phyloP scores from a whole-genome alignment of 768 basidiomycete genomes.

The Tylopilus balloui region DNA sequence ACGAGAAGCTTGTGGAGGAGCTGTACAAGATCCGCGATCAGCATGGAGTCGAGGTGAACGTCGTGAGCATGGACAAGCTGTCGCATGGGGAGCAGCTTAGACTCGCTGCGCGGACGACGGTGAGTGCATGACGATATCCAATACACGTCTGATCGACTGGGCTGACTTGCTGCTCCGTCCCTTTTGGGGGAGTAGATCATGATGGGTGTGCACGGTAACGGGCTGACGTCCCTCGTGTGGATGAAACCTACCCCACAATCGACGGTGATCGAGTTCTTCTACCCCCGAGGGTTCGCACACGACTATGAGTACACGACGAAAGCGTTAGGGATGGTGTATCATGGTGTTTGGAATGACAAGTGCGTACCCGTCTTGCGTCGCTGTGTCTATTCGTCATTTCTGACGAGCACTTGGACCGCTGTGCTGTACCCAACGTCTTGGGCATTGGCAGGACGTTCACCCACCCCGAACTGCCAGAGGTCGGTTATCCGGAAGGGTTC shows the following conservation, averaged over 20 bases:
- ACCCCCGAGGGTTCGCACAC: slow-evolving; percentile 74
- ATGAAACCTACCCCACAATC: slow-evolving; percentile 81
- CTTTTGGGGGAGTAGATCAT: slow-evolving; percentile 58
- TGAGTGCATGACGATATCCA: slow-evolving; percentile 35
- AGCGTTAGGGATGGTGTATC: slow-evolving; percentile 80
- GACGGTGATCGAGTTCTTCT: slow-evolving; percentile 93
- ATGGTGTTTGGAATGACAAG: slow-evolving; percentile 79
- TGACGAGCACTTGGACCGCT: not conserved
- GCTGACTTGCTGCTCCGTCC: not conserved
- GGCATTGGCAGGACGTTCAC: slow-evolving; percentile 60
- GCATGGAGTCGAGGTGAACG: slow-evolving; percentile 83
- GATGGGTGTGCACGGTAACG: slow-evolving; percentile 95
- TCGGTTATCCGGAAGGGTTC: slow-evolving; percentile 83
- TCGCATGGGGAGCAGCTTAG: slow-evolving; percentile 74
- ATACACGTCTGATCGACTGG: not conserved
- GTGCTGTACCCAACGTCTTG: not conserved
- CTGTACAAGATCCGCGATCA: slow-evolving; percentile 62
- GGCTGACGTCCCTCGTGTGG: slow-evolving; percentile 83
- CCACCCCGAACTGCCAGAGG: slow-evolving; percentile 61
- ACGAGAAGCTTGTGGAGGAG: slow-evolving; percentile 73
- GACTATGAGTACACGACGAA: slow-evolving; percentile 81
- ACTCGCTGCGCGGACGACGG: slow-evolving; percentile 81
- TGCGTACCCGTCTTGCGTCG: slow-evolving; percentile 29
- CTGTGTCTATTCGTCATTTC: not conserved
- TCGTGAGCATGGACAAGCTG: slow-evolving; percentile 82